These are phyloP conservation scores for Lodderomyces margitis DNA, from an alignment of 1,139 yeast species.

Conservation along the genomic window DNA sequence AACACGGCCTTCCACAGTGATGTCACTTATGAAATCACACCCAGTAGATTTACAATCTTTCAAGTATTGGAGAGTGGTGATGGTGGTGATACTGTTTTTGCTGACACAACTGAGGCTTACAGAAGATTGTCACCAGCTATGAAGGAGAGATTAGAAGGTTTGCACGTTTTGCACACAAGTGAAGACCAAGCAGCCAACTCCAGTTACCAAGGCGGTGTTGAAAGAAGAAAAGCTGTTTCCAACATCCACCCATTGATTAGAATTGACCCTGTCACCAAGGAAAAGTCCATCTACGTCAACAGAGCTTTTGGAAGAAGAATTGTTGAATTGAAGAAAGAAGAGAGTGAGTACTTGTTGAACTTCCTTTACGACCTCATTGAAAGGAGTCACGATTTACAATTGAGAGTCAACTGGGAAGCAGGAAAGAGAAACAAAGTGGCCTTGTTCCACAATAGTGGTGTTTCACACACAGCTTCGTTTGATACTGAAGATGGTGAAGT, in stretches of 20 bases:
- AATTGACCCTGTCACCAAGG: conserved; percentile 55
- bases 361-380: conserved; percentile 51
- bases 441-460: conserved; percentile 49
- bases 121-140: conserved; percentile 29
- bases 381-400: conserved; percentile 51
- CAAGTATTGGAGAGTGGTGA: conserved; percentile 33
- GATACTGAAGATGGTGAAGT: conserved; percentile 35
- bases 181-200: conserved; percentile 60
- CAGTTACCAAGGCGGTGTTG: conserved; percentile 37
- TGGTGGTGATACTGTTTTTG: conserved; percentile 36
- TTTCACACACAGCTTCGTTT: conserved; percentile 41
- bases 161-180: conserved; percentile 59
- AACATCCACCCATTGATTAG: conserved; percentile 56
- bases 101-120: conserved; percentile 33
- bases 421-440: conserved; percentile 47
- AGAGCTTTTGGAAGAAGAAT: conserved; percentile 54
- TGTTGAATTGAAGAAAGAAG: conserved; percentile 56
- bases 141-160: conserved; percentile 26
- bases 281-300: conserved; percentile 52
- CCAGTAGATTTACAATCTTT: conserved; percentile 30
- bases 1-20: conserved; percentile 30
- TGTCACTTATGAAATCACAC: conserved; percentile 31
- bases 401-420: conserved; percentile 55
- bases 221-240: conserved; percentile 43
- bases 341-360: conserved; percentile 48